phyloP scores from a whole-genome alignment of 805 yeast genomes.

The Candida sonorensis region DNA sequence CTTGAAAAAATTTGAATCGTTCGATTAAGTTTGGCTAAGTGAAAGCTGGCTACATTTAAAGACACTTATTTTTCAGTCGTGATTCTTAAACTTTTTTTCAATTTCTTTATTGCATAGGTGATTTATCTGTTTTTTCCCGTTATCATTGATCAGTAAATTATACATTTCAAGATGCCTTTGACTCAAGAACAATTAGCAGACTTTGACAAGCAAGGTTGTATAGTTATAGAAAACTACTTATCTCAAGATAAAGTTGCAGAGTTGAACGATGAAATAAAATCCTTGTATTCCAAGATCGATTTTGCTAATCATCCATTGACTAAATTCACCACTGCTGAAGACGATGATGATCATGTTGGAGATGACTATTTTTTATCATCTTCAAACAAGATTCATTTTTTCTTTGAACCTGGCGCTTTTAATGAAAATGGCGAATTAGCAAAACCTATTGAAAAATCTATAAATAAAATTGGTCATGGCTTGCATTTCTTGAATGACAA shows the following conservation, averaged over 20 bases:
- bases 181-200: slow-evolving; percentile 41
- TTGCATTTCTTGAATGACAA: slow-evolving; percentile 49
- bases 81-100: too few species aligned
- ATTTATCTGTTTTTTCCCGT: too few species aligned
- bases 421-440: slow-evolving; percentile 43
- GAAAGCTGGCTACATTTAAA: too few species aligned
- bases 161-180: slow-evolving; percentile 31
- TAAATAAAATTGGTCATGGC: slow-evolving; percentile 79
- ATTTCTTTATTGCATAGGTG: too few species aligned
- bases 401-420: slow-evolving; percentile 68
- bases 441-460: slow-evolving; percentile 46
- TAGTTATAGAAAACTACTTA: slow-evolving; percentile 53
- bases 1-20: too few species aligned
- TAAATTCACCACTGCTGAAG: slow-evolving; percentile 51
- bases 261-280: slow-evolving; percentile 37
- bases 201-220: slow-evolving; percentile 53
- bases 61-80: too few species aligned
- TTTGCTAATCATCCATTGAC: slow-evolving; percentile 58
- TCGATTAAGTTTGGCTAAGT: too few species aligned
- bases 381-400: slow-evolving; percentile 60
- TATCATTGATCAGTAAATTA: too few species aligned
- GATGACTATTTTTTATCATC: slow-evolving; percentile 67
- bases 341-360: slow-evolving; percentile 54
- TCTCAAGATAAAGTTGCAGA: slow-evolving; percentile 31
- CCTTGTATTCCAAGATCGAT: slow-evolving; percentile 44